Evolutionary conservation across 2,329 filamentous ascomycete genomes (phyloP).

Genomic region (Teratosphaeria nubilosa): DNA sequence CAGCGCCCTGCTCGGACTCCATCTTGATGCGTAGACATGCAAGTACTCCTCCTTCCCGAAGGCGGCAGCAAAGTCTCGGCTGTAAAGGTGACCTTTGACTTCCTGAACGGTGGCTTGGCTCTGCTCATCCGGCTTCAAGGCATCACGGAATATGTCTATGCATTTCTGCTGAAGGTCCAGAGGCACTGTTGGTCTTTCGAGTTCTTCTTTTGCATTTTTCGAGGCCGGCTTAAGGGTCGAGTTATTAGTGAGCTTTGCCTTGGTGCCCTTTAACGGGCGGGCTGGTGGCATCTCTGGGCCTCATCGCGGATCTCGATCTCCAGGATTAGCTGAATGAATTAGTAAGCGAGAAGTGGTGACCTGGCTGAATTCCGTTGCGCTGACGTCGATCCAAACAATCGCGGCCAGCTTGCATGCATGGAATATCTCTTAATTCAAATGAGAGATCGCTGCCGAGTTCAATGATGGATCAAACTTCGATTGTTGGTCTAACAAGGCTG

Average conservation of each 20-base stretch:
- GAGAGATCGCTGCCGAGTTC: too few species aligned
- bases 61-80: conserved; percentile 70
- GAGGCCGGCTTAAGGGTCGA: background rate
- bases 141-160: conserved; percentile 60
- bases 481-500: conserved; percentile 46
- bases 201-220: background rate
- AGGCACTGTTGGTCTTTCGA: background rate
- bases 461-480: conserved; percentile 24
- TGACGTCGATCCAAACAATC: background rate
- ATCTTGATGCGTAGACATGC: conserved; percentile 75
- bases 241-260: background rate
- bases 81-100: conserved; percentile 77
- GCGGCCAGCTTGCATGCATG: background rate
- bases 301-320: background rate
- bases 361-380: background rate
- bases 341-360: too few species aligned
- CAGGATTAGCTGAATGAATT: too few species aligned
- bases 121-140: conserved; percentile 32
- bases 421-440: too few species aligned
- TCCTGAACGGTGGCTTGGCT: conserved; percentile 53
- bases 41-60: conserved; percentile 65
- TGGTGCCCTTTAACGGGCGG: background rate
- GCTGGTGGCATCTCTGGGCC: background rate
- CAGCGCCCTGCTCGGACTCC: conserved; percentile 78
- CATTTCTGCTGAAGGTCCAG: conserved; percentile 53